Evolutionary conservation across 2,329 filamentous ascomycete genomes (phyloP), one percentile per base, ranked within the genome.

Genomic region (Paraphaeosphaeria sporulosa): DNA sequence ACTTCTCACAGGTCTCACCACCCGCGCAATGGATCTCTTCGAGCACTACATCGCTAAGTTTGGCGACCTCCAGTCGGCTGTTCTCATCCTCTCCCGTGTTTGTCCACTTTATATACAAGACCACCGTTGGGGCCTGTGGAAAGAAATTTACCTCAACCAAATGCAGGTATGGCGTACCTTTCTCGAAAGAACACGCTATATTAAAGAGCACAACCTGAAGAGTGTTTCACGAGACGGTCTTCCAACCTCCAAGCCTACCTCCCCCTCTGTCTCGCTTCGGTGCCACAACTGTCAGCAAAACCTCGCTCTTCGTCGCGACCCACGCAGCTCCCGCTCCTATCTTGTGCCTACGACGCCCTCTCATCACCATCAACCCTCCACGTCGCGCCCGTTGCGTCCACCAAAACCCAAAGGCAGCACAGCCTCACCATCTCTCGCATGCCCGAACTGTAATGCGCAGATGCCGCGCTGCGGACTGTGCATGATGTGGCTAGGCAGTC

Each of bases 101-200:
- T 87, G 88, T 58, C 92, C 92, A 0, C 85, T 88, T 9, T 94
- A 92, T 76, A 88, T 94, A 65, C 86, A 90, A 75, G 92, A 95
- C 74, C 82, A 90, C 46, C 89, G 92, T 64, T 92, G 89, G 78
- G 83, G 85, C 10, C 87, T 89, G 57, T 94, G 92, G 90, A 89
- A 90, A 63, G 93, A 94, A 74, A 86, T 89, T 58, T 87, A 89
- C 52, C 88, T 92, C 68, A 85, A 91, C 40, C 80, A 89, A 84
- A 65, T 91, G 91, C 84, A 90, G 85, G 76, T 86, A 84, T 89
- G 86, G 86, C 85, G 85, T 56, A 80, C 87, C 57, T 94, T 92
- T 79, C 87, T 90, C 63, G 86, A 91, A 65, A 87, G 91, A 49
- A 90, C 90, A 57, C 90, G 89, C 69, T 94, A 93, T 77, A 89